Evolutionary conservation across 805 yeast species (phyloP).

Genomic region (Wickerhamomyces kurtzmanii): DNA sequence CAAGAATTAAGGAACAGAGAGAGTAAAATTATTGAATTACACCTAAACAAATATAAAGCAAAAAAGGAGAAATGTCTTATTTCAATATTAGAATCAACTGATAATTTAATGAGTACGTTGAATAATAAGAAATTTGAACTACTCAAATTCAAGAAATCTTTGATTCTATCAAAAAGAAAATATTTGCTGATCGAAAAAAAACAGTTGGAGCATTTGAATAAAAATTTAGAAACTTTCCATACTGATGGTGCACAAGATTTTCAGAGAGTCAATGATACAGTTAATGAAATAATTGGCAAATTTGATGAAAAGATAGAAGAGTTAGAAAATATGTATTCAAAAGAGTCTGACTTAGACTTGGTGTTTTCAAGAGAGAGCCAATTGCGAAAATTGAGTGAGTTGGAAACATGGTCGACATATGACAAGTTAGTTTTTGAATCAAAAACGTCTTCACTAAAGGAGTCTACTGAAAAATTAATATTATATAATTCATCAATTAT

Average conservation of each 20-base stretch:
- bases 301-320: constrained; percentile 35
- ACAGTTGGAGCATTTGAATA: constrained; percentile 21
- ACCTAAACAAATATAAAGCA: constrained; percentile 22
- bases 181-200: constrained; percentile 30
- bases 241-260: constrained; percentile 16
- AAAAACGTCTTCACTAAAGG: constrained; percentile 31
- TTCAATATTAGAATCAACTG: constrained; percentile 30
- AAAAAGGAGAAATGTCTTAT: constrained; percentile 28
- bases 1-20: constrained; percentile 56
- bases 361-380: constrained; percentile 33
- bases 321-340: constrained; percentile 38
- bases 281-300: constrained; percentile 25
- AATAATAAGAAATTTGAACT: constrained; percentile 33
- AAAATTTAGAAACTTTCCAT: constrained; percentile 11
- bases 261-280: constrained; percentile 13
- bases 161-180: constrained; percentile 26
- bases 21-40: constrained; percentile 26
- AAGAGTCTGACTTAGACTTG: constrained; percentile 41
- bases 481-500: constrained; percentile 44
- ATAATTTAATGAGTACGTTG: constrained; percentile 28
- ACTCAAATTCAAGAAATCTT: constrained; percentile 28
- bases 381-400: constrained; percentile 35
- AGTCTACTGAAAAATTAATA: constrained; percentile 41
- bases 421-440: constrained; percentile 33
- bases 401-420: constrained; percentile 44